Evolutionary conservation across 192 early-diverging fungal genomes (phyloP), one percentile per base, ranked within the genome.

Genomic region (Umbelopsis vinacea): DNA sequence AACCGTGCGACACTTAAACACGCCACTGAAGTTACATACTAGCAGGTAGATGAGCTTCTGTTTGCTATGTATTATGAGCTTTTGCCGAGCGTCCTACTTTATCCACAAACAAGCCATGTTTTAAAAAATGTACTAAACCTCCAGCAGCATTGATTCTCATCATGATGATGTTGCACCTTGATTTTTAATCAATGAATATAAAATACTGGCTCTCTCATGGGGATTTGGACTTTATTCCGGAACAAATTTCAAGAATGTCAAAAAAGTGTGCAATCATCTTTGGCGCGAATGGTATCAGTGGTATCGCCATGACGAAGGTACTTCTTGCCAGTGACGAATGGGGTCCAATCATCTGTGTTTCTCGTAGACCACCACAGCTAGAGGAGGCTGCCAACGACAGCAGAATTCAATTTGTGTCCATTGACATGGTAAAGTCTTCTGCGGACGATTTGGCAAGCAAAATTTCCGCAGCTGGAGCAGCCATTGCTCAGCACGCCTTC

Each of bases 251-350:
- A 29, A n/a, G 29, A 29, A 63, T 63, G 57, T 63, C 57, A n/a
- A 63, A 19, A 63, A 63, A 38, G 57, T 63, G 57, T 19, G 67
- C 67, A 3, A 14, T 68, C 12, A 33, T 68, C 67, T 68, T 68
- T 47, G 67, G 67, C 7, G 67, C 67, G 5, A 68, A 46, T 8
- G 67, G 67, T 45, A 48, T 68, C 21, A 47, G 45, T 23, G 67
- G 67, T 26, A 23, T 68, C 26, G 67, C 67, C 23, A 46, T 68
- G 40, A 46, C 46, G 2, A 48, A 68, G 46, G 14, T 19, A 4
- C 22, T 68, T 0, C 46, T 68, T 21, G 67, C 11, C 6, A 68
- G 24, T 21, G 40, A 46, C 3, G 67, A 68, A 68, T 68, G 67
- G 67, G 23, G 38, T 6, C 40, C 40, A 11, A 68, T 68, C 24